Base-by-base conservation (phyloP, 306 rosid species). In the Fagus crenata region DNA sequence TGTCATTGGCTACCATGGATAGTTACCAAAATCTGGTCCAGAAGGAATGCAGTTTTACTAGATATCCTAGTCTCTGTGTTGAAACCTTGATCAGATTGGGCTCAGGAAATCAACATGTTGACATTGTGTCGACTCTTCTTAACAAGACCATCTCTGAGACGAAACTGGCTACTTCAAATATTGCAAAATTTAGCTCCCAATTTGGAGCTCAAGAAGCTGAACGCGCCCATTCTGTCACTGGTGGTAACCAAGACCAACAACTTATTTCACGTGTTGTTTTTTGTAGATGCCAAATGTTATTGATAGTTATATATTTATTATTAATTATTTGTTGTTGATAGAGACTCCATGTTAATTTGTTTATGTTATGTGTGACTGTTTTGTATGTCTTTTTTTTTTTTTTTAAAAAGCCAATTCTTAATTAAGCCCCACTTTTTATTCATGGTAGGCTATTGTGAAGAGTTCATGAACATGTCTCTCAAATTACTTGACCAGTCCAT, bases 71-170 rank as follows among this genome's bases (percentile, higher is more conserved):
- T 78, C 67, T 79, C 4, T 85, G 89, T 79, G 76, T 73, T 49
- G 37, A 85, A 83, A 83, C 85, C 72, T 53, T 88, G 83, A 70
- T 37, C 75, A 79, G 63, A 15, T 42, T 77, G 73, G 61, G 71
- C 22, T 71, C 83, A 15, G 81, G 71, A 7, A 72, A 77, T 35
- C 78, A 80, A 15, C 72, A 43, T 74, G 51, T 8, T 71, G 72
- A 81, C 37, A 42, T 83, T 49, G 58, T 85, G 42, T 69, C 65
- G 71, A 53, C 78, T 40, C 87, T 88, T 54, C 72, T 84, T 31
- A 76, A 77, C 77, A 81, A 81, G 69, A 72, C 86, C 55, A 69
- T 88, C 39, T 72, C 12, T 22, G 88, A 85, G 75, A 79, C 91
- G 76, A 82, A 13, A 67, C 74, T 81, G 58, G 60, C 80, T 14